Base-by-base conservation (phyloP, 768 basidiomycete species). In the Paxillus rubicundulus region DNA sequence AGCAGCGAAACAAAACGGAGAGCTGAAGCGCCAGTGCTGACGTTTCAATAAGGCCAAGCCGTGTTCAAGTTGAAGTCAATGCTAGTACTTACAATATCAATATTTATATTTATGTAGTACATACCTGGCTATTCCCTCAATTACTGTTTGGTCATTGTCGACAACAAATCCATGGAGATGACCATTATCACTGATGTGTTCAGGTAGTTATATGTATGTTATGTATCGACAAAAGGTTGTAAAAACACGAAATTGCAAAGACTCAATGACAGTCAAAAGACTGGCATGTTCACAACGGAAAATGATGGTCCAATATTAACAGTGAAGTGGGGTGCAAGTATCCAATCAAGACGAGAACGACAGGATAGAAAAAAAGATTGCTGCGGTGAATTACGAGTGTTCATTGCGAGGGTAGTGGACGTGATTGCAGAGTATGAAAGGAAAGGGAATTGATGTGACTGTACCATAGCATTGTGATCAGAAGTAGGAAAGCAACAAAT, bases 381-480 rank as follows among this genome's bases (percentile, higher is more conserved):
- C 59, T 58, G 65, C 61, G 56, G 56, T 64, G 65, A 60, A 72
- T 71, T 72, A 73, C 59, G 63, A 68, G 58, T 68, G 65, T 69
- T 67, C 64, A 67, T 63, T 70, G 70, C 59, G 65, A 62, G 61
- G 55, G 50, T 62, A 64, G 60, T 63, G 58, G 59, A 50, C 27
- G 56, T 65, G 70, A 70, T 63, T 69, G 68, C 68, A 53, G 62
- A 64, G 53, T 57, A 50, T 57, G 55, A 56, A 52, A 57, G 50
- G 42, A 56, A 55, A 53, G 54, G 59, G 32, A 50, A 65, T 51
- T 62, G 68, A 71, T 70, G 70, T 59, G 54, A 60, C 45, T 68
- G 48, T 71, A 71, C 47, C 68, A 70, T 68, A 70, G 68, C 68
- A 71, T 64, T 70, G 70, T 66, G 62, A 68, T 62, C 58, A 56